Percentiles rank a stretch among this genome's conserved stretches.
Evolutionary conservation across 768 basidiomycete genomes (phyloP).

Genomic region (Boletales sp.): DNA sequence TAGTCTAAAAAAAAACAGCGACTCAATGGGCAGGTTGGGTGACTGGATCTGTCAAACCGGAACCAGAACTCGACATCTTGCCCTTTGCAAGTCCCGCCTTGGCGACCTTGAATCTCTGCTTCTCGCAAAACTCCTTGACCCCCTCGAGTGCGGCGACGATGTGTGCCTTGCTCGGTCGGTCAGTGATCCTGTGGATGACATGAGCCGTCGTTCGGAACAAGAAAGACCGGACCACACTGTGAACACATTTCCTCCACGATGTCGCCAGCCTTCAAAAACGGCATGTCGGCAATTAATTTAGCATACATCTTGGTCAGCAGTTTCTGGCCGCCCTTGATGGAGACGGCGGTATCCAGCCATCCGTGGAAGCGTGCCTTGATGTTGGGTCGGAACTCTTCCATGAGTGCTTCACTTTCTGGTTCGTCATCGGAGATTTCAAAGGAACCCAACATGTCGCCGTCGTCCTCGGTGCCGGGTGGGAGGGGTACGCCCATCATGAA

Average conservation of each 20-base stretch:
- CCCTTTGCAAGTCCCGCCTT: constrained; percentile 21
- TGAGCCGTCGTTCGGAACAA: background rate
- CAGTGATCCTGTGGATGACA: constrained; percentile 39
- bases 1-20: no score
- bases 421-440: constrained; percentile 51
- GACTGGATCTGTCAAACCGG: no score
- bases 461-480: constrained; percentile 38
- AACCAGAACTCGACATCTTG: background rate
- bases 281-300: constrained; percentile 51
- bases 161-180: constrained; percentile 51
- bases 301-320: constrained; percentile 41
- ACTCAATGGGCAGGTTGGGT: background rate
- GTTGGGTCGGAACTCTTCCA: constrained; percentile 58
- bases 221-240: constrained; percentile 35
- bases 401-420: constrained; percentile 55
- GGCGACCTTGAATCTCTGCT: constrained; percentile 41
- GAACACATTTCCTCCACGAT: constrained; percentile 53
- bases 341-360: constrained; percentile 44
- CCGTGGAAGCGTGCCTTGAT: constrained; percentile 55
- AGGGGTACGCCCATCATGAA: constrained; percentile 58
- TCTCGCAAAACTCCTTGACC: constrained; percentile 46
- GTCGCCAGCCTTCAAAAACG: constrained; percentile 49
- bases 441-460: constrained; percentile 45
- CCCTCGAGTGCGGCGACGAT: constrained; percentile 50
- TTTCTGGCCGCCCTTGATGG: constrained; percentile 36